Evolutionary conservation across 1,284 basidiomycete genomes (phyloP), one percentile per base, ranked within the genome.

Genomic region (Boletus albobrunnescens): DNA sequence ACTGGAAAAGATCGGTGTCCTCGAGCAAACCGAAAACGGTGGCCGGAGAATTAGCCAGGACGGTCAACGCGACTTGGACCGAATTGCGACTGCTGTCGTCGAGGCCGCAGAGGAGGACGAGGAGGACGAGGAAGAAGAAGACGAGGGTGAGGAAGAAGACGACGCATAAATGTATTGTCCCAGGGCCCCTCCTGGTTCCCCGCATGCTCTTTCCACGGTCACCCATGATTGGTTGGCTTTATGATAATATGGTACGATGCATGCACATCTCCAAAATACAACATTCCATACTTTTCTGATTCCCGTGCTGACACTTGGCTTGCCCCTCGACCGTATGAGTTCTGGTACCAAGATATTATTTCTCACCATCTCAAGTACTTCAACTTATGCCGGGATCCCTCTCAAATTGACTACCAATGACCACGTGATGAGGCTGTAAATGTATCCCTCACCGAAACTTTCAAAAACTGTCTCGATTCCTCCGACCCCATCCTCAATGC

Each of bases 1-100:
- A 47, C 81, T 99, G 57, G 95, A 98, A 82, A 96, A 95, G 79
- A 98, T 99, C 64, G 94, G 94, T 67, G 95, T 99, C 52, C 81
- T 99, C 59, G 95, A 99, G 77, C 82, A 88, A 74, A 81, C 85
- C 53, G 84, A 91, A 50, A 94, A 96, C 69, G 96, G 95, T 62
- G 95, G 95, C 57, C 85, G 95, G 65, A 84, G 91, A 72, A 97
- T 99, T 71, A 87, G 84, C 67, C 94, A 98, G 75, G 95, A 98
- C 69, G 96, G 96, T 58, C 90, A 89, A 72, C 87, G 95, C 67
- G 95, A 99, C 72, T 80, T 99, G 68, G 95, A 98, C 79, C 95
- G 95, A 60, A 99, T 99, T 71, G 95, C 95, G 50, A 94, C 94
- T 31, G 91, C 95, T 49, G 91, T 97, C 41, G 87, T 95, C 53